phyloP scores from a whole-genome alignment of 2,329 filamentous ascomycete species.

The Lachnellula suecica region DNA sequence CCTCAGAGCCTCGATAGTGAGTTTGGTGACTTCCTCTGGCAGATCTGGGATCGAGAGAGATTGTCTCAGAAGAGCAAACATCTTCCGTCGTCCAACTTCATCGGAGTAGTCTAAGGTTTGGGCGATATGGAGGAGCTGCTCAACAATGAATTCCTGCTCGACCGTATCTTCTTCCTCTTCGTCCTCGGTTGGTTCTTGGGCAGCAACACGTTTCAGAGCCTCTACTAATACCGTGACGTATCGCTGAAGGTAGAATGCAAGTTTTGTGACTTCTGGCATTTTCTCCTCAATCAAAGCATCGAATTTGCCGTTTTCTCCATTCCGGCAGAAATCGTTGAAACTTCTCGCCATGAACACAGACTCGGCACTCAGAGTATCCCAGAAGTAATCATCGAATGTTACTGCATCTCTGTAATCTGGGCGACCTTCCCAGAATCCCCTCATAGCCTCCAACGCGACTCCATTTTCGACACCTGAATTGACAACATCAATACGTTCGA shows the following conservation, averaged over 20 bases:
- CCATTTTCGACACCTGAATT: constrained; percentile 89
- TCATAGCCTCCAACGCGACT: constrained; percentile 91
- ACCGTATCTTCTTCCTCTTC: constrained; percentile 79
- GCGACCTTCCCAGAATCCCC: constrained; percentile 91
- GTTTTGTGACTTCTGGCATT: constrained; percentile 88
- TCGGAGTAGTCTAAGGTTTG: constrained; percentile 95
- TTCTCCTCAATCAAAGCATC: constrained; percentile 84
- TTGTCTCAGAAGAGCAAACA: constrained; percentile 89
- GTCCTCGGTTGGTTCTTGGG: constrained; percentile 53
- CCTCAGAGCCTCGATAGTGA: constrained; percentile 78
- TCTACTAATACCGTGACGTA: constrained; percentile 72
- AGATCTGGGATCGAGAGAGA: constrained; percentile 82
- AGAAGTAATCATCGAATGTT: constrained; percentile 72
- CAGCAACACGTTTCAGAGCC: constrained; percentile 55
- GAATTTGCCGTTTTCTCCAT: constrained; percentile 70
- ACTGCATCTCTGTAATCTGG: constrained; percentile 77
- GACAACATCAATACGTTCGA: constrained; percentile 91
- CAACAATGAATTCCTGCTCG: constrained; percentile 92
- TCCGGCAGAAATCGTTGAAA: constrained; percentile 90
- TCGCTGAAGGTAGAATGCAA: constrained; percentile 82
- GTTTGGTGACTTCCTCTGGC: constrained; percentile 88
- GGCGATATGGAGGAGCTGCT: constrained; percentile 91
- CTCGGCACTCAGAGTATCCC: constrained; percentile 80
- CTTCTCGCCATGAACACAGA: constrained; percentile 87
- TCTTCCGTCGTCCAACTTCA: constrained; percentile 90